Evolutionary conservation across 805 yeast species (phyloP).

Genomic region (Ogataea nitratoaversa): DNA sequence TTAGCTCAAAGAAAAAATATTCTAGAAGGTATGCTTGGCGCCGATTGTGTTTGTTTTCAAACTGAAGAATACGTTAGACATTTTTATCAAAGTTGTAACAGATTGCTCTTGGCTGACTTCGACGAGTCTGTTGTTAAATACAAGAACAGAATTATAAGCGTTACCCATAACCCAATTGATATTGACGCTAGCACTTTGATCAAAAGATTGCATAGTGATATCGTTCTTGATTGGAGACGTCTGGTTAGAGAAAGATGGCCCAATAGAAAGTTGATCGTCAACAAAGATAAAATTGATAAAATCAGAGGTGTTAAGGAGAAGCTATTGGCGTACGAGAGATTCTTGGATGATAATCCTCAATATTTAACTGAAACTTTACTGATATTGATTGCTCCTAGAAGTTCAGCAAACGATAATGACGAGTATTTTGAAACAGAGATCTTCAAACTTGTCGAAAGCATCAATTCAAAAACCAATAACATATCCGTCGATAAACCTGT

Average conservation of each 20-base stretch:
- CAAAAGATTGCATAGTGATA: conserved; percentile 38
- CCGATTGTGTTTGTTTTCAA: conserved; percentile 85
- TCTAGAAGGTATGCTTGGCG: conserved; percentile 80
- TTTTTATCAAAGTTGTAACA: conserved; percentile 83
- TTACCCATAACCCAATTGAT: conserved; percentile 69
- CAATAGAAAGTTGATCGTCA: conserved; percentile 65
- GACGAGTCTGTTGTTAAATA: conserved; percentile 55
- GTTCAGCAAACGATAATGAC: conserved; percentile 41
- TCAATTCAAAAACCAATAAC: conserved; percentile 71
- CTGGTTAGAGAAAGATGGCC: conserved; percentile 79
- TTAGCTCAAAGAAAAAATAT: conserved; percentile 80
- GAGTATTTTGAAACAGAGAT: conserved; percentile 69
- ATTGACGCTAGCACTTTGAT: conserved; percentile 62
- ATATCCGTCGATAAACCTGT: conserved; percentile 80
- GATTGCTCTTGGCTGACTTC: conserved; percentile 82
- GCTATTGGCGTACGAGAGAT: conserved; percentile 78
- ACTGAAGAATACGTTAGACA: conserved; percentile 92
- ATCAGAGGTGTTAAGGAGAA: conserved; percentile 88
- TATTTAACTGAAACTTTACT: conserved; percentile 66
- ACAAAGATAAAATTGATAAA: conserved; percentile 84
- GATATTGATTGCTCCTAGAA: conserved; percentile 76
- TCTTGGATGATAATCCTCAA: conserved; percentile 67
- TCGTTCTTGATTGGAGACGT: conserved; percentile 60
- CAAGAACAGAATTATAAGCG: conserved; percentile 52
- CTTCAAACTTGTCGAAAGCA: conserved; percentile 74